Base-by-base conservation (phyloP, 2,329 filamentous ascomycete genomes). In the Trichoderma pleuroti region DNA sequence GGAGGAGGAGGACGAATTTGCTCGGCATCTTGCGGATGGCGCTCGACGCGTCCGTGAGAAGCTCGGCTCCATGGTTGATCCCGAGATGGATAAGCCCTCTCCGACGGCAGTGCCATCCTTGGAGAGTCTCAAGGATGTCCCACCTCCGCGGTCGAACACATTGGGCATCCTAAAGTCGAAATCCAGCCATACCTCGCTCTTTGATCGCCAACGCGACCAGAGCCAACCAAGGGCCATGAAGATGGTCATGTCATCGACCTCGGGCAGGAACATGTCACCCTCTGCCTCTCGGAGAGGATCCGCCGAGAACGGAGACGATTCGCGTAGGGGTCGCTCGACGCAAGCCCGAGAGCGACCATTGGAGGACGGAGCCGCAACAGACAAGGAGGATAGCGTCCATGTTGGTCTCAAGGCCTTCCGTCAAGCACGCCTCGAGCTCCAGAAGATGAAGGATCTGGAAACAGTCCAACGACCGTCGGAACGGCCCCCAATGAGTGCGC, bases 41-140 rank as follows among this genome's bases (percentile, higher is more conserved):
- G 88, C 91, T 68, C 87, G 88, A 34, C 87, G 90, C 1, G 91
- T 94, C 9, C 89, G 92, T 65, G 91, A 94, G 78, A 91, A 89
- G 74, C 82, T 94, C 57, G 92, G 89, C 9, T 91, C 87, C 0
- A 91, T 90, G 73, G 89, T 88, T 0, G 90, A 92, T 74, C 85
- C 86, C 3, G 89, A 93, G 46, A 84, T 81, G 72, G 84, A 84
- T 12, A 74, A 71, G 46, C 72, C 76, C 5, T 62, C 72, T 26
- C 75, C 80, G 4, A 72, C 76, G 4, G 67, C 72, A 4, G 75
- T 75, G 0, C 75, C 77, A 4, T 83, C 85, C 26, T 74, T 80
- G 14, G 82, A 84, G 39, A 74, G 77, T 7, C 72, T 78, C 60
- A 75, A 78, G 70, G 82, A 81, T 56, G 73, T 70, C 3, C 30